Base-by-base conservation (phyloP, 1,139 yeast species). In the Yarrowia galli region DNA sequence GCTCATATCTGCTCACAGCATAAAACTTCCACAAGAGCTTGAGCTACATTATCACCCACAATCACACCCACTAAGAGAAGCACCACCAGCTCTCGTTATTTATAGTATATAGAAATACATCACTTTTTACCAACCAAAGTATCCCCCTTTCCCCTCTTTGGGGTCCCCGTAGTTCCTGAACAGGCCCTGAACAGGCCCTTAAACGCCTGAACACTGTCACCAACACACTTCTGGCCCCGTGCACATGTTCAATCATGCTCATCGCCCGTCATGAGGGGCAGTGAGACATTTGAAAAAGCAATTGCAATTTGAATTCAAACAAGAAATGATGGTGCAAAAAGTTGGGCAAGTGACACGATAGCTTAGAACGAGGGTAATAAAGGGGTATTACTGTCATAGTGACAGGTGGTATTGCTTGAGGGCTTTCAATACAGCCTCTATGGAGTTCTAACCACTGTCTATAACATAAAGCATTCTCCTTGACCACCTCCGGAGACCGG, bases 71-170 rank as follows among this genome's bases (percentile, higher is more conserved):
- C 45, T 10, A 7, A 18, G 46, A 42, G 22, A 42, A 22, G 38
- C 25, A 4, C 9, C 6, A 2, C 9, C 6, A 2, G 45, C 45
- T 53, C 60, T 51, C 60, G n/a, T 53, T 53, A 53, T 53, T 53
- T 53, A 53, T 35, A 53, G 60, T 53, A 53, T 53, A 53, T 53
- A 53, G 60, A 53, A 53, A 53, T 53, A 53, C 60, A 53, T 35
- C 16, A 28, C 8, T 28, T 28, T 25, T 25, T 7, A 3, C 28
- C 28, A 25, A 25, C 7, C 28, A 25, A 3, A 25, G 28, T 7
- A 25, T 25, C 28, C 15, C 25, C n/a, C n/a, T 16, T 23, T 15
- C 32, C 49, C 49, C 49, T 16, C n/a, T 45, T 10, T 42, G 46
- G 46, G 16, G 46, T 7, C 53, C 53, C 53, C 53, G n/a, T 16